Conservation (phyloP, 495 filamentous ascomycete species). For the Penicillium alfredii region DNA sequence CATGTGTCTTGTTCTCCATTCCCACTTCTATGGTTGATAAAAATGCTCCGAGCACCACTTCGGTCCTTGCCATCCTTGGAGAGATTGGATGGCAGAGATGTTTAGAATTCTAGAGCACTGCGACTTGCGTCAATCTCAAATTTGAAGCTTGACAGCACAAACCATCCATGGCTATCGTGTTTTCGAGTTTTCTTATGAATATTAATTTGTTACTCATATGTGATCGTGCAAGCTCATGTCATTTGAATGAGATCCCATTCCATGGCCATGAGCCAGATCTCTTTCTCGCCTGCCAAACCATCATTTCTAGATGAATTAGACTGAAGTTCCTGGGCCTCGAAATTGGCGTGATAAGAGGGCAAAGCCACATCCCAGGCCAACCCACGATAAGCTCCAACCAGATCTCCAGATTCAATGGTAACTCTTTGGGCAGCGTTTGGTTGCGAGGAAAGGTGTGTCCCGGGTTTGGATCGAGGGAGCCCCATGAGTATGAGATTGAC, state of each 20-base stretch:
- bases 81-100: no score
- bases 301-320: neutral
- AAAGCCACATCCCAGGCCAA: conserved; percentile 35
- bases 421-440: neutral
- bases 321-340: neutral
- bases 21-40: no score
- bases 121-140: no score
- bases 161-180: no score
- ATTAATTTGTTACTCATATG: no score
- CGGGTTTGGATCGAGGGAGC: conserved; percentile 16
- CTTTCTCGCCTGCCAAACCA: neutral
- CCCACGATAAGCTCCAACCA: conserved; percentile 29
- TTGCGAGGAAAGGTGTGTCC: neutral
- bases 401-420: conserved; percentile 15
- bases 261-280: conserved; percentile 34
- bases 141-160: no score
- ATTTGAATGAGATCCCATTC: conserved; percentile 35
- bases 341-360: neutral
- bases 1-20: no score
- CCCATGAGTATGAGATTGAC: conserved; percentile 31
- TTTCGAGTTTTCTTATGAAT: no score
- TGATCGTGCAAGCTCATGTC: no score
- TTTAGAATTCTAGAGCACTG: no score
- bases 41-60: no score
- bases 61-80: no score